Evolutionary conservation across 768 basidiomycete species (phyloP).

Genomic region (Hericium erinaceus): DNA sequence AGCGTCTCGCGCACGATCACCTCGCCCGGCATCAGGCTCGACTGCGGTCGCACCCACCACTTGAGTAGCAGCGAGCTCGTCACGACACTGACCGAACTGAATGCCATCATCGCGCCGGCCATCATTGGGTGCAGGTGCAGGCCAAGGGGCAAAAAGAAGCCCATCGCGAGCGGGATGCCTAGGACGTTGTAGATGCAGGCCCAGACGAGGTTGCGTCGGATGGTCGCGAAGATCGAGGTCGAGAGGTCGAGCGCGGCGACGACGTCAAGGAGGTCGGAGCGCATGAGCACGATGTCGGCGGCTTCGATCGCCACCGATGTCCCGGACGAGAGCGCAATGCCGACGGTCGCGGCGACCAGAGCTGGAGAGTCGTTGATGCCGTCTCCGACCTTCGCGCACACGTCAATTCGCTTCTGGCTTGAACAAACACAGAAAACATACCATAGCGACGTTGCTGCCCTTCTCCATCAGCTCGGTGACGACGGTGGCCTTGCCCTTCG

Average conservation of each 20-base stretch:
- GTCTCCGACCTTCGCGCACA: slow-evolving; percentile 71
- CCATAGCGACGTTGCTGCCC: slow-evolving; percentile 85
- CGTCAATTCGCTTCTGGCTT: background rate
- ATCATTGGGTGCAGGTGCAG: slow-evolving; percentile 96
- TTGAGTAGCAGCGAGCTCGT: slow-evolving; percentile 78
- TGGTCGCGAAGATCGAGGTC: slow-evolving; percentile 78
- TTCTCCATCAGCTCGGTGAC: slow-evolving; percentile 73
- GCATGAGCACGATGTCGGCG: slow-evolving; percentile 96
- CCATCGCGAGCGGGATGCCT: slow-evolving; percentile 97
- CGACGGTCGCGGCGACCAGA: slow-evolving; percentile 90
- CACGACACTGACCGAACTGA: slow-evolving; percentile 93
- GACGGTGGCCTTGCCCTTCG: slow-evolving; percentile 88
- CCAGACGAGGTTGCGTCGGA: slow-evolving; percentile 91
- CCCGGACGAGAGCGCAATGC: slow-evolving; percentile 92
- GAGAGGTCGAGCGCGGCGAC: slow-evolving; percentile 94
- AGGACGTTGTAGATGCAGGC: slow-evolving; percentile 91
- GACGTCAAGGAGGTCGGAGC: slow-evolving; percentile 92
- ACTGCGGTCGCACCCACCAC: slow-evolving; percentile 70
- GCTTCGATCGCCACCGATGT: slow-evolving; percentile 98
- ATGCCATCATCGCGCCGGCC: slow-evolving; percentile 98
- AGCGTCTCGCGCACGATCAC: slow-evolving; percentile 26
- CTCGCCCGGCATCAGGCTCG: slow-evolving; percentile 63
- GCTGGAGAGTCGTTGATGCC: slow-evolving; percentile 99
- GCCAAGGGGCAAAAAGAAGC: slow-evolving; percentile 85
- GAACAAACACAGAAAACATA: slow-evolving; percentile 25